Percentiles rank a stretch among this genome's conserved stretches.
Evolutionary conservation across 2,329 filamentous ascomycete species (phyloP).

Genomic region (Fusarium nematophilum): DNA sequence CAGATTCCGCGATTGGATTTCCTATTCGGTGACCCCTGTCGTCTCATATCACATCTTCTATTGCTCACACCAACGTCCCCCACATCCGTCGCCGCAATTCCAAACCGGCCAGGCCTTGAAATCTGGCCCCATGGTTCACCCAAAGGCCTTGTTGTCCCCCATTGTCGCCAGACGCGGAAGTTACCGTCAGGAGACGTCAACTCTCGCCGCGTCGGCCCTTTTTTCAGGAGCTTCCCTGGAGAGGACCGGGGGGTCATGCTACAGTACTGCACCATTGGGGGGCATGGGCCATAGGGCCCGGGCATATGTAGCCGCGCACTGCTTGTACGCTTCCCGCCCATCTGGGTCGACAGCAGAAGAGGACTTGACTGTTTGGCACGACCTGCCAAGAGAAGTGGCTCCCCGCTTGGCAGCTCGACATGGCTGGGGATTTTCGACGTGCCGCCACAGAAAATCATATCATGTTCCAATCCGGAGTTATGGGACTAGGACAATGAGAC

Average conservation of each 20-base stretch:
- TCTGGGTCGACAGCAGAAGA: slow-evolving; percentile 20
- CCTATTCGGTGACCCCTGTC: slow-evolving; percentile 39
- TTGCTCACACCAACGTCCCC: slow-evolving; percentile 31
- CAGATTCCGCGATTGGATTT: slow-evolving; percentile 40
- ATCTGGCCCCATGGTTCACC: slow-evolving; percentile 33
- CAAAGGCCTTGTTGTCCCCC: neutral
- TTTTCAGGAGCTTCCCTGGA: slow-evolving; percentile 20
- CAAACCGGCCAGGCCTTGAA: slow-evolving; percentile 34
- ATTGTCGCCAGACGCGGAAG: slow-evolving; percentile 23
- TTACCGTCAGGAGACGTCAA: slow-evolving; percentile 29
- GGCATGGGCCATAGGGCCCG: slow-evolving; percentile 5
- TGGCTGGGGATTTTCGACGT: slow-evolving; percentile 30
- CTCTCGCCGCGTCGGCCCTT: slow-evolving; percentile 34
- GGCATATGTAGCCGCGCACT: slow-evolving; percentile 19
- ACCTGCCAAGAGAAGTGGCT: slow-evolving; percentile 35
- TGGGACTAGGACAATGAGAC: too few species aligned
- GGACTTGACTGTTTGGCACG: slow-evolving; percentile 18
- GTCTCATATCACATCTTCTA: slow-evolving; percentile 26
- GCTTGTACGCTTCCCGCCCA: slow-evolving; percentile 31
- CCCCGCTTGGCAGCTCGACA: slow-evolving; percentile 30
- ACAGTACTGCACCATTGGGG: too few species aligned
- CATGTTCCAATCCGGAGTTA: too few species aligned
- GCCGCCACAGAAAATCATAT: slow-evolving; percentile 23
- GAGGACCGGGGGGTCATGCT: slow-evolving; percentile 14
- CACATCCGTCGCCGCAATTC: slow-evolving; percentile 41